phyloP scores from a whole-genome alignment of 2,329 filamentous ascomycete species.

The Xylaria sp. region DNA sequence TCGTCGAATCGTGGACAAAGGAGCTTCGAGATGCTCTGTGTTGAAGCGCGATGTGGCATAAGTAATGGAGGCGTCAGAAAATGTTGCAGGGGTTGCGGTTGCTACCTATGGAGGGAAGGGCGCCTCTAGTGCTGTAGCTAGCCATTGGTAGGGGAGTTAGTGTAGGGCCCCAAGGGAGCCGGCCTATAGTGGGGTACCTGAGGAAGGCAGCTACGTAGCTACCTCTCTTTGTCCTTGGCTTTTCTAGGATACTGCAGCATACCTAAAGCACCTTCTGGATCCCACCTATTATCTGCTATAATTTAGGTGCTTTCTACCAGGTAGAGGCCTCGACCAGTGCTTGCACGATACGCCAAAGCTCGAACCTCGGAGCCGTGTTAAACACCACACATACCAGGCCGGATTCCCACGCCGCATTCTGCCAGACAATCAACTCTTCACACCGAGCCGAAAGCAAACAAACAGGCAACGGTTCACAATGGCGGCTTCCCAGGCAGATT shows the following conservation, averaged over 20 bases:
- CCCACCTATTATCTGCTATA: too few species aligned
- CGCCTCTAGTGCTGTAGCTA: conserved; percentile 7
- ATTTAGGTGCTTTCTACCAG: not conserved
- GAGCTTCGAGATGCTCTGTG: conserved; percentile 17
- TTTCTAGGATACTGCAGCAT: too few species aligned
- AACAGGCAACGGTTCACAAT: conserved; percentile 32
- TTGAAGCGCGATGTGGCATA: conserved; percentile 6
- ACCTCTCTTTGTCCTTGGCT: too few species aligned
- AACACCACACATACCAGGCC: not conserved
- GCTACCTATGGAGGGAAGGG: conserved; percentile 27
- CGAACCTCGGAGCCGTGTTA: not conserved
- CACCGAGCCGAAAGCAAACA: conserved; percentile 1
- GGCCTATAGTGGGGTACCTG: conserved; percentile 9
- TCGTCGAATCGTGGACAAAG: conserved; percentile 12
- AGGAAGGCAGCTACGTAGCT: conserved; percentile 1
- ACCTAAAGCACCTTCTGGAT: too few species aligned
- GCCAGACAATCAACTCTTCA: not conserved
- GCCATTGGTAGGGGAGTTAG: not conserved
- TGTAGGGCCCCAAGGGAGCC: not conserved
- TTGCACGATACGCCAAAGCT: conserved; percentile 3
- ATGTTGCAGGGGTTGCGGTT: conserved; percentile 37
- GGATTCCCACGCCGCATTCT: conserved; percentile 16
- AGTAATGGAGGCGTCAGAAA: conserved; percentile 18
- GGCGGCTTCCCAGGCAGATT: conserved; percentile 67
- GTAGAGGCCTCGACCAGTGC: not conserved